Evolutionary conservation across 2,329 filamentous ascomycete genomes (phyloP), one percentile per base, ranked within the genome.

Genomic region (Cercospora berteroae): DNA sequence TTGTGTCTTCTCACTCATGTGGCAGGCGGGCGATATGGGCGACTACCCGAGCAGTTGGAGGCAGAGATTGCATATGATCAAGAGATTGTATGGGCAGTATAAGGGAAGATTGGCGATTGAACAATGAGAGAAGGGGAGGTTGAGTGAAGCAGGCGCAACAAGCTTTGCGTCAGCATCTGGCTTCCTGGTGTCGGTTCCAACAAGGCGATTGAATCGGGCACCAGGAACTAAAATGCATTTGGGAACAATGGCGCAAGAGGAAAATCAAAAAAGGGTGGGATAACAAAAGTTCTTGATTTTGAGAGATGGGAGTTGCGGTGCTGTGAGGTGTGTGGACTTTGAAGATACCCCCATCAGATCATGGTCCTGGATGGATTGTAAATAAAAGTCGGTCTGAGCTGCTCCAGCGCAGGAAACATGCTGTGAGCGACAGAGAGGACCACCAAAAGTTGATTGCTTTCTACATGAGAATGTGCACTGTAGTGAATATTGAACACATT

Each of bases 1-100:
- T 0, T 96, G 92, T 13, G 92, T 98, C 8, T 97, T 98, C 78
- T 93, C 91, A 1, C 86, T 90, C 55, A 94, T 97, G n/a, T 97
- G 94, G 93, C 66, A 70, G 60, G 64, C 66, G 29, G 89, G 88
- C 74, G 61, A 63, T 5, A 90, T 90, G 65, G 74, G 73, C 2
- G 72, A 75, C 59, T 89, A 96, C 75, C 85, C 95, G 31, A 95
- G 93, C 10, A 92, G 92, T 8, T 98, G 95, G 95, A 89, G 93
- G 67, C 92, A 90, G 73, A 89, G 95, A 59, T 85, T 98, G 12
- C 88, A 91, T 59, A 91, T 94, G 77, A 96, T 99, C 77, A 90
- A 90, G 77, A 87, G 88, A 55, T 85, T 99, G 60, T 88, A 93
- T 29, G 92, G 96, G 67, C 87, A 86, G 67, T 76, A 75, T 57